Percentiles rank a stretch among this genome's conserved stretches.
phyloP scores from a whole-genome alignment of 176 grass and related monocot genomes.

The Sorghum bicolor region DNA sequence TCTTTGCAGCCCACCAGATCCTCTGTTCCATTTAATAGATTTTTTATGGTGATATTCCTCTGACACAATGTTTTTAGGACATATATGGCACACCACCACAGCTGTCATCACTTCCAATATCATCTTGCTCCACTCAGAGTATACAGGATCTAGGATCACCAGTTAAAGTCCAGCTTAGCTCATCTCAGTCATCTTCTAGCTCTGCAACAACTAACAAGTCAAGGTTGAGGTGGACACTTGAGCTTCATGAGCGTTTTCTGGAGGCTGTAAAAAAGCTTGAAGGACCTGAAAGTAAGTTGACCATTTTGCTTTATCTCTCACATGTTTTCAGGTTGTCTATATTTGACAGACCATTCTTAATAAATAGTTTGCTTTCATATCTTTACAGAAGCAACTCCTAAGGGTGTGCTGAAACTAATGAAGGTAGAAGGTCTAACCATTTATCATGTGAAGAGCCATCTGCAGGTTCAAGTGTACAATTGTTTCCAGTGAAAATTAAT shows the following conservation, averaged over 20 bases:
- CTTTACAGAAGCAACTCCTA: constrained; percentile 90
- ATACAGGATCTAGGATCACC: constrained; percentile 35
- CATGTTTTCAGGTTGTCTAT: background rate
- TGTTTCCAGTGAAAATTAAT: background rate
- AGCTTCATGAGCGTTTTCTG: constrained; percentile 93
- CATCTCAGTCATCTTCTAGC: constrained; percentile 38
- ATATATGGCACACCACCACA: constrained; percentile 66
- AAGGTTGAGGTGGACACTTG: constrained; percentile 83
- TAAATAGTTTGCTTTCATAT: constrained; percentile 29
- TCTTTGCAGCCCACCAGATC: background rate
- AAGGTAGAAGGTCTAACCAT: constrained; percentile 92
- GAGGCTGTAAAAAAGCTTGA: constrained; percentile 84
- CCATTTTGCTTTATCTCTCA: constrained; percentile 3
- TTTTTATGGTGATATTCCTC: background rate
- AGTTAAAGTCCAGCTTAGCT: constrained; percentile 51
- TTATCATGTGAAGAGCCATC: constrained; percentile 98
- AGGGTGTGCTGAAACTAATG: constrained; percentile 95
- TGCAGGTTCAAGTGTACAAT: constrained; percentile 55
- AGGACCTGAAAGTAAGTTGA: constrained; percentile 77
- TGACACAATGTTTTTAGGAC: constrained; percentile 48
- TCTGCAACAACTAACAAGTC: constrained; percentile 59
- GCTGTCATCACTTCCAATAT: constrained; percentile 45
- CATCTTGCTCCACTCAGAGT: constrained; percentile 45
- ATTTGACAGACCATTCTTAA: background rate
- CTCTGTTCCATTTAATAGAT: background rate